Evolutionary conservation across 371 early-diverging fungal genomes (phyloP), one percentile per base, ranked within the genome.

Genomic region (Mortierella sp.): DNA sequence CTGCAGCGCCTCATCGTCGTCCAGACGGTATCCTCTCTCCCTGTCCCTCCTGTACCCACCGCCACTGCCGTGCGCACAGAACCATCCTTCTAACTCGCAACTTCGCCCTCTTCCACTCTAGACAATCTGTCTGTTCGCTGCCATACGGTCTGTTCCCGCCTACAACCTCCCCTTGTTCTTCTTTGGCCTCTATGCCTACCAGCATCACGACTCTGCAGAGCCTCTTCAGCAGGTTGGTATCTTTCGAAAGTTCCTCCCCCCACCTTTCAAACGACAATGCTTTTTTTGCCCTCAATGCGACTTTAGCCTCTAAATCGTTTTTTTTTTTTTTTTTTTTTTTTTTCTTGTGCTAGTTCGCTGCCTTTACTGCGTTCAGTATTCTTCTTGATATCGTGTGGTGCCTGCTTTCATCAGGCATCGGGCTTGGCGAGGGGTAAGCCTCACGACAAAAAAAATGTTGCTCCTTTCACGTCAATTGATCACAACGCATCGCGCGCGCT

Each of bases 121-220:
- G 74, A 69, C 63, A 23, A 50, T 76, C 39, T 61, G 76, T 50
- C 64, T 76, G 23, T 61, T 76, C 50, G 76, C 62, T 1, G 76
- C 70, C 14, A 60, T 76, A 24, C 56, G 76, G 13, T 61, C 54
- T 13, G 76, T 76, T n/a, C 76, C 76, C 21, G 70, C n/a, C 52
- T 76, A 76, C 63, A 76, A 76, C 42, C 57, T 69, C 13, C 76
- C 76, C 10, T 23, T 76, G 51, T 58, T 76, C 51, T 58, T 76
- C 54, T 76, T 61, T 54, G 76, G 76, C 2, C 58, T 76, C 43
- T 76, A 76, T 13, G 69, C 76, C 12, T 76, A 76, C 46, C 61
- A 76, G 27, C 69, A 76, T 42, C 70, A 69, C 19, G 76, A 76
- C 45, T 76, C 76, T 13, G 47, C 54, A 18, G 76, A 66, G 19